Evolutionary conservation across 306 rosid genomes (phyloP), one percentile per base, ranked within the genome.

Genomic region (Vicia sativa): DNA sequence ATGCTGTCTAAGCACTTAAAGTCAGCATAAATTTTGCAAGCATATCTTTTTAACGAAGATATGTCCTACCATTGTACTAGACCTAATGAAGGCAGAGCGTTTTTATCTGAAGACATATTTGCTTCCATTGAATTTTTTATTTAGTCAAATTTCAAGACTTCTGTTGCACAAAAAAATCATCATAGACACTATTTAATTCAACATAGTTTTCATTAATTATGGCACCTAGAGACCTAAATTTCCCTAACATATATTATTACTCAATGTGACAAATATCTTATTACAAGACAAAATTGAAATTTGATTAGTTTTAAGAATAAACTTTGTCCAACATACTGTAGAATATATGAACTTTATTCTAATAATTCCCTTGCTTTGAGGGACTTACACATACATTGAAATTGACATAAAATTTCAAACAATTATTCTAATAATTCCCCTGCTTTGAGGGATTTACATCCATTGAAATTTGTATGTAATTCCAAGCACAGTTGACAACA

Each of bases 351-450:
- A 70, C n/a, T 59, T 45, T 67, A 72, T 72, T 67, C 66, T 75
- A 80, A 21, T 44, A 70, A 72, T 72, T 69, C 76, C 81, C 76
- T 76, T 75, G 28, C 68, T 49, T 67, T 67, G 62, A 68, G 84
- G 84, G 78, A 68, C 34, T 67, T 44, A 44, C 9, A 44, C 9
- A 41, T 61, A 34, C 74, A 58, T 80, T 60, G 65, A 70, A 75
- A 71, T 62, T 67, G 57, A 63, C 28, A 45, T 56, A 62, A 26
- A 68, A 63, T 45, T 73, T 67, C 69, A 68, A 79, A 25, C 61
- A 52, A 55, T 34, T 66, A 71, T 75, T 65, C 72, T 74, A 79
- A n/a, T 34, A 69, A 71, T 71, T 72, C 75, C 80, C 74, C 68
- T 76, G 11, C 66, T 52, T 68, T 68, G 72, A 69, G 84, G 84